Conservation (phyloP, 169 alveolate species). For the Plasmodium billcollinsi region DNA sequence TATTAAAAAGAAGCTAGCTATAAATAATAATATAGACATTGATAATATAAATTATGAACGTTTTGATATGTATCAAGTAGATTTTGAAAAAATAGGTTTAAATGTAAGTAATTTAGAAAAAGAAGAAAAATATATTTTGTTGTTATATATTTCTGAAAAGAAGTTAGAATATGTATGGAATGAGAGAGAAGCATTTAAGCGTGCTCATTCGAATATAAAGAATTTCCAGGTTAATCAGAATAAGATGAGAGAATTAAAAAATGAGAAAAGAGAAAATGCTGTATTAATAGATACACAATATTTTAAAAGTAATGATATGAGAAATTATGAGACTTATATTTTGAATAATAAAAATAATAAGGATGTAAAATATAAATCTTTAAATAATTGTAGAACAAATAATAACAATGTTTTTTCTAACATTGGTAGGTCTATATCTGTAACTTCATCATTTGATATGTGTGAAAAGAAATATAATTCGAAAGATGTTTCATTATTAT, state of each 20-base stretch:
- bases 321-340: background rate
- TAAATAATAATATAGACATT: conserved; percentile 38
- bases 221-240: conserved; percentile 7
- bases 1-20: conserved; percentile 25
- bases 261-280: background rate
- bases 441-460: background rate
- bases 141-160: conserved; percentile 62
- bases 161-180: conserved; percentile 13
- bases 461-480: background rate
- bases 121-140: conserved; percentile 67
- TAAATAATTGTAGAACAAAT: background rate
- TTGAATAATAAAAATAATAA: background rate
- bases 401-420: background rate
- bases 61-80: conserved; percentile 56
- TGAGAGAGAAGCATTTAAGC: conserved; percentile 11
- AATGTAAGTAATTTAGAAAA: conserved; percentile 43
- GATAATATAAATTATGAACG: conserved; percentile 30
- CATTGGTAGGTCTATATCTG: background rate
- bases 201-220: conserved; percentile 2
- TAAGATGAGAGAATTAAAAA: conserved; percentile 4
- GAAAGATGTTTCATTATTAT: background rate
- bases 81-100: conserved; percentile 58
- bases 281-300: too few species aligned
- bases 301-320: too few species aligned
- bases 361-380: background rate